Evolutionary conservation across 2,329 filamentous ascomycete species (phyloP).

Genomic region (Exophiala phaeomuriformis): DNA sequence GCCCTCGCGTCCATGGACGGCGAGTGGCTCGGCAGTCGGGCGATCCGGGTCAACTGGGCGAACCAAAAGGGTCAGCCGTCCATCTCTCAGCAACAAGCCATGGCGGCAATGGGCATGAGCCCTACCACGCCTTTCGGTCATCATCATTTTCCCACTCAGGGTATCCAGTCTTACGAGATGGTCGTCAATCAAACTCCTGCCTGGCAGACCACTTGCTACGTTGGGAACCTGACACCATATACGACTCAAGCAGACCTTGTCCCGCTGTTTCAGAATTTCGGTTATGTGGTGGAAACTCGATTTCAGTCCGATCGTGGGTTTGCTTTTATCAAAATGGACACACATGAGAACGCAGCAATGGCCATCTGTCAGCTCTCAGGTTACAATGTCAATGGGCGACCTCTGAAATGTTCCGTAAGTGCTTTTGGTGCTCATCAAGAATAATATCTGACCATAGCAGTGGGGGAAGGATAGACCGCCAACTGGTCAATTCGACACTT

Average conservation of each 20-base stretch:
- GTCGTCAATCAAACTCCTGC: slow-evolving; percentile 87
- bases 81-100: slow-evolving; percentile 93
- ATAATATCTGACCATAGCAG: slow-evolving; percentile 46
- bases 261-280: slow-evolving; percentile 98
- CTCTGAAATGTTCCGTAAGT: slow-evolving; percentile 97
- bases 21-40: slow-evolving; percentile 95
- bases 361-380: slow-evolving; percentile 96
- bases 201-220: slow-evolving; percentile 98
- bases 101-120: slow-evolving; percentile 97
- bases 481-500: slow-evolving; percentile 72
- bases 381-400: slow-evolving; percentile 94
- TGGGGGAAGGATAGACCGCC: slow-evolving; percentile 99
- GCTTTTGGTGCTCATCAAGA: slow-evolving; percentile 8
- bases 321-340: slow-evolving; percentile 99
- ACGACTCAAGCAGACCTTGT: slow-evolving; percentile 94
- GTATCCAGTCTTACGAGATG: slow-evolving; percentile 96
- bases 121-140: slow-evolving; percentile 93
- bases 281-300: slow-evolving; percentile 91
- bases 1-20: slow-evolving; percentile 96
- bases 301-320: slow-evolving; percentile 98
- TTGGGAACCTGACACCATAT: slow-evolving; percentile 95
- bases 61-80: slow-evolving; percentile 99
- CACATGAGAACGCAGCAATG: slow-evolving; percentile 95
- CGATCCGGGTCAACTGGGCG: slow-evolving; percentile 99
- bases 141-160: slow-evolving; percentile 95